Base-by-base conservation (phyloP, 768 basidiomycete genomes). In the Amanita rimosa region DNA sequence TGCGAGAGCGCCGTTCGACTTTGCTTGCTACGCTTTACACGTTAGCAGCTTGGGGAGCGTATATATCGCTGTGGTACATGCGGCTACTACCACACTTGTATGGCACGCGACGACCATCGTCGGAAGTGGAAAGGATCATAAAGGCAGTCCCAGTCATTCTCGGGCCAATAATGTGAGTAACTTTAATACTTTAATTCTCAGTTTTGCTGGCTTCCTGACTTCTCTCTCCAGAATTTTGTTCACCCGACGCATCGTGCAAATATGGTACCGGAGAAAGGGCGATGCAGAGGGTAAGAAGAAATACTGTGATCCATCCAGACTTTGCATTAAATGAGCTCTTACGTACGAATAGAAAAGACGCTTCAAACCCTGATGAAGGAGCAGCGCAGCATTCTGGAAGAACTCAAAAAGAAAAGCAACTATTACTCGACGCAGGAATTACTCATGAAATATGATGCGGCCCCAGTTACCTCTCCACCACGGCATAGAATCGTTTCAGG, bases 321-420 rank as follows among this genome's bases (percentile, higher is more conserved):
- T 48, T 26, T 21, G 16, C 49, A 49, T 31, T 44, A 37, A 53
- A 3, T 21, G n/a, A 1, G 14, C 29, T 29, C 10, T 11, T n/a
- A n/a, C n/a, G n/a, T n/a, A 31, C 35, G 14, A 46, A 21, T 60
- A 96, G 94, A 98, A 65, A 85, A 79, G 62, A 79, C 80, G 2
- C 72, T 98, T 14, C 82, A 83, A 49, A 63, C 64, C 1, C 69
- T 93, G 3, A 73, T 85, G 59, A 84, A 83, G 58, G 71, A 84
- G 58, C 91, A 94, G 53, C 83, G 88, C 16, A 72, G 74, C 19
- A 92, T 88, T 59, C 77, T 99, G 33, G 92, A 95, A 54, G 94
- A 96, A 56, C 89, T 98, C 55, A 99, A 99, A 74, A 91, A 92
- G 70, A 92, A 88, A 62, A 97, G 94, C 1, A 95, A 97, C 56